Evolutionary conservation across 371 early-diverging fungal genomes (phyloP), one percentile per base, ranked within the genome.

Genomic region (Mucor sp.): DNA sequence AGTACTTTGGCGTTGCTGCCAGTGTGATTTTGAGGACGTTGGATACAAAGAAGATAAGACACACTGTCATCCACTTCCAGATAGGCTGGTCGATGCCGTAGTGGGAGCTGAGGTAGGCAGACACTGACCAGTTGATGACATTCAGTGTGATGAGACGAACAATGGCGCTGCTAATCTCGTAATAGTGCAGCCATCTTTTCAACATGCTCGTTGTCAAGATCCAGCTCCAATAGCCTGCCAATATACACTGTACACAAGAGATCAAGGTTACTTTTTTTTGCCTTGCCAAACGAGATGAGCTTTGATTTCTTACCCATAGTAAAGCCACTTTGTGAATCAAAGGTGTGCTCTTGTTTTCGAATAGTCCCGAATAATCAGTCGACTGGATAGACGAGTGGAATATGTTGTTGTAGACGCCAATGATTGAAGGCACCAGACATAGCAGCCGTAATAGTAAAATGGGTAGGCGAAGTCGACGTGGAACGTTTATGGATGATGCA

Each of bases 21-120:
- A 80, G 59, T 12, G 71, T 65, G 41, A 79, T 67, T 55, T 79
- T 80, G 21, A 80, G 62, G 0, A 83, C 60, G 41, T 83, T 79
- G 32, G 68, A 74, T 6, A 77, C 55, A 12, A 83, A 66, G 7
- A 87, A 69, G 19, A 87, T 81, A 39, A 83, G 67, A 27, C 86
- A 84, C 27, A 81, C 77, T 12, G 82, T 80, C 82, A 89, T 87
- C 88, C 89, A 89, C 17, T 83, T 78, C 86, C 87, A 85, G 53
- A 86, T 77, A 15, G 88, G 88, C 28, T 87, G 80, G 70, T 87
- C 86, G 6, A 70, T 75, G 12, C 88, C 88, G 76, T 83, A 86
- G 35, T 77, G 74, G 9, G 83, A 83, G n/a, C 69, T 77, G 32
- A 83, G 71, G 67, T 79, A 87, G 23, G 83, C 83, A 27, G 85